Evolutionary conservation across 1,284 basidiomycete genomes (phyloP).

Genomic region (Rugosomyces carneus): DNA sequence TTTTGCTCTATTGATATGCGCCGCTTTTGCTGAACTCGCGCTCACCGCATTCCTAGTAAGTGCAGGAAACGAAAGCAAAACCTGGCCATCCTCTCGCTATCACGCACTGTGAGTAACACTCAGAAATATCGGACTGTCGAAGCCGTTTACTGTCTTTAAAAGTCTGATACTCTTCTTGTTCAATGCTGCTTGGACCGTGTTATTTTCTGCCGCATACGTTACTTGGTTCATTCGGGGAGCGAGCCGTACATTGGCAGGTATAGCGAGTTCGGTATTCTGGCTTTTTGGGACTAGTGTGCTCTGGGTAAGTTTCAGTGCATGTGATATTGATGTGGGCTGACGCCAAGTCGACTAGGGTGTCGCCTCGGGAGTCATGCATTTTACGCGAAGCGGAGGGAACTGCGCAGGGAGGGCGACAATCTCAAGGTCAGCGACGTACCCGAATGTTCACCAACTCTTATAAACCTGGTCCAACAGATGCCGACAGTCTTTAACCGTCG

Average conservation of each 20-base stretch:
- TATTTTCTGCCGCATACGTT: constrained; percentile 63
- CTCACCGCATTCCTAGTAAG: constrained; percentile 66
- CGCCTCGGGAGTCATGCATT: constrained; percentile 60
- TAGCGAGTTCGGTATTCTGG: constrained; percentile 75
- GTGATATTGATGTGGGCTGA: constrained; percentile 2
- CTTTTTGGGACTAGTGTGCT: constrained; percentile 52
- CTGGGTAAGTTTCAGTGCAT: constrained; percentile 42
- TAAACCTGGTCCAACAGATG: constrained; percentile 39
- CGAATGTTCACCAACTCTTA: constrained; percentile 17
- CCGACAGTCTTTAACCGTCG: constrained; percentile 63
- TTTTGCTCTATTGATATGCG: constrained; percentile 62
- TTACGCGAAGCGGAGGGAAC: constrained; percentile 48
- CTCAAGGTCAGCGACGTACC: constrained; percentile 39
- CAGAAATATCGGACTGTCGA: neutral
- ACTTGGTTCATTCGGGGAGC: constrained; percentile 63
- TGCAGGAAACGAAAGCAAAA: constrained; percentile 51
- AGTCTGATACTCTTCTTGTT: constrained; percentile 46
- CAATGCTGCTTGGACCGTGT: constrained; percentile 63
- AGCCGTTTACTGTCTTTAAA: neutral
- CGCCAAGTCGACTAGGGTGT: constrained; percentile 40
- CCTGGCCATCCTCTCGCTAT: constrained; percentile 57
- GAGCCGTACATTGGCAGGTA: constrained; percentile 59
- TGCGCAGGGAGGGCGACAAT: constrained; percentile 49
- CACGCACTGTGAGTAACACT: constrained; percentile 53
- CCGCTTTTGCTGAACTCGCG: constrained; percentile 63